Conservation (phyloP, 2,329 filamentous ascomycete genomes). For the Colletotrichum echinochloae region DNA sequence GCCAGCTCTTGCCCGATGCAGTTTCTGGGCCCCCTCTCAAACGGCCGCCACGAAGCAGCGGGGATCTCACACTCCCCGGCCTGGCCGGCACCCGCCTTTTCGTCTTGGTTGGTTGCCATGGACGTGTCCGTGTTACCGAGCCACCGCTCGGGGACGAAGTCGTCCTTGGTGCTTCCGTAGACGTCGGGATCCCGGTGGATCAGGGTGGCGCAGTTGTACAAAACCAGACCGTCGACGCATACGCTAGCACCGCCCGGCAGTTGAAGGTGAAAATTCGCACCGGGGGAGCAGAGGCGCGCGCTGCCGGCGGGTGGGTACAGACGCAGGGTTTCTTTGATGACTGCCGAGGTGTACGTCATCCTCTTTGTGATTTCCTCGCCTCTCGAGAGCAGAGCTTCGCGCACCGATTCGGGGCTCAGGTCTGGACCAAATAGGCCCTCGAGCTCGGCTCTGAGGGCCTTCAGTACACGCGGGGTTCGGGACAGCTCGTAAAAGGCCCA, state of each 20-base stretch:
- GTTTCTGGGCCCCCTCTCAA: constrained; percentile 63
- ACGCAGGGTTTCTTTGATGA: constrained; percentile 54
- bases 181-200: constrained; percentile 52
- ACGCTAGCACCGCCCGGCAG: constrained; percentile 46
- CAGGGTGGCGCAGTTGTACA: constrained; percentile 50
- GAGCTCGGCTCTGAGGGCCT: constrained; percentile 50
- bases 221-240: constrained; percentile 50
- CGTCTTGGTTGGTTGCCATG: constrained; percentile 40
- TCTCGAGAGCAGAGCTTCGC: constrained; percentile 45
- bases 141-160: constrained; percentile 57
- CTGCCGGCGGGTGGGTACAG: constrained; percentile 51
- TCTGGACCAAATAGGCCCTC: constrained; percentile 51
- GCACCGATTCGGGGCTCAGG: constrained; percentile 44
- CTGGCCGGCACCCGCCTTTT: constrained; percentile 17
- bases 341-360: constrained; percentile 52
- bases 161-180: constrained; percentile 51
- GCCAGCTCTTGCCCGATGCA: constrained; percentile 69
- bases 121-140: constrained; percentile 47
- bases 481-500: constrained; percentile 54
- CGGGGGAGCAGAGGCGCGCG: constrained; percentile 46
- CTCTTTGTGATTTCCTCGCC: constrained; percentile 48
- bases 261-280: constrained; percentile 47
- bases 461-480: constrained; percentile 46
- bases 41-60: constrained; percentile 63
- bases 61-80: constrained; percentile 34